Percentiles rank a stretch among this genome's conserved stretches.
Conservation (phyloP, 768 basidiomycete species). For the Hebeloma cylindrosporum region DNA sequence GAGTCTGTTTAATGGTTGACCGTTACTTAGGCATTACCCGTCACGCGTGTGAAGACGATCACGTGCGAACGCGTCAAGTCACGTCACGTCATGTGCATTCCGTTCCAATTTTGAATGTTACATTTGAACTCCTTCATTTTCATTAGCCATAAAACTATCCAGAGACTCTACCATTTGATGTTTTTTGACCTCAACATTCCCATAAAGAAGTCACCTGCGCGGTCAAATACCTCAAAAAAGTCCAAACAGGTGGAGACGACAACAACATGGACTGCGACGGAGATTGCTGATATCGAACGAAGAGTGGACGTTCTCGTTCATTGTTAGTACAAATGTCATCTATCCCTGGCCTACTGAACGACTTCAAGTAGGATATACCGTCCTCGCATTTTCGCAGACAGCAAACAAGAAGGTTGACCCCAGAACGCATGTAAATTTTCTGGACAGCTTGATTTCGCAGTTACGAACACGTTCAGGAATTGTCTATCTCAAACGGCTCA, state of each 20-base stretch:
- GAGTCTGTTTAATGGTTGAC: background rate
- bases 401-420: slow-evolving; percentile 71
- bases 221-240: slow-evolving; percentile 47
- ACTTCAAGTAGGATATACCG: slow-evolving; percentile 79
- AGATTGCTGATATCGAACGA: slow-evolving; percentile 57
- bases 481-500: slow-evolving; percentile 71
- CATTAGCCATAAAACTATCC: no score
- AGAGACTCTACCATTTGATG: slow-evolving; percentile 45
- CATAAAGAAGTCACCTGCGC: slow-evolving; percentile 34
- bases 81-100: no score
- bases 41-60: no score
- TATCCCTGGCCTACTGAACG: slow-evolving; percentile 12
- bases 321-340: slow-evolving; percentile 45
- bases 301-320: slow-evolving; percentile 71
- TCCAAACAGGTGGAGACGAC: slow-evolving; percentile 44
- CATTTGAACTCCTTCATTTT: background rate
- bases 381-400: slow-evolving; percentile 75
- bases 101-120: background rate
- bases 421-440: slow-evolving; percentile 64
- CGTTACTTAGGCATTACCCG: no score
- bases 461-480: slow-evolving; percentile 59
- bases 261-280: slow-evolving; percentile 49
- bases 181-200: slow-evolving; percentile 72
- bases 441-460: slow-evolving; percentile 58
- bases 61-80: no score